Evolutionary conservation across 768 basidiomycete species (phyloP).

Genomic region (Boletales sp.): DNA sequence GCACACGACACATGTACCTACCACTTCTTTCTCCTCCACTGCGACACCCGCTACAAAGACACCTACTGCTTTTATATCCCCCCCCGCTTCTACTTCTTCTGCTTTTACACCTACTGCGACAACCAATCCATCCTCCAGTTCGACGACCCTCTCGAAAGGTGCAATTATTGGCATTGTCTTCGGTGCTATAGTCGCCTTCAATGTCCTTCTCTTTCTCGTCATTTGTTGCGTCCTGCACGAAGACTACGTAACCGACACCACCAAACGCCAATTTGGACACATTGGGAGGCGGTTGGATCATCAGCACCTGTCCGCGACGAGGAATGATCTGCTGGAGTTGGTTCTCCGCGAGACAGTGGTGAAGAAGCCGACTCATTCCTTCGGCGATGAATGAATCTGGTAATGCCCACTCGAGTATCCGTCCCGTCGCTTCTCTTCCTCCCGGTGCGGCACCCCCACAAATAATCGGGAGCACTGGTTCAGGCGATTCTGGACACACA

Average conservation of each 20-base stretch:
- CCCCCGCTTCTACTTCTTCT: conserved; percentile 20
- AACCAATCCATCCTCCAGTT: conserved; percentile 20
- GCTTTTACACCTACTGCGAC: conserved; percentile 22
- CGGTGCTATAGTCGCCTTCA: conserved; percentile 53
- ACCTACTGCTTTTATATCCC: conserved; percentile 24
- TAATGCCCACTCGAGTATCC: conserved; percentile 11
- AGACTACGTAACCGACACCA: conserved; percentile 14
- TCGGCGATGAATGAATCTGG: conserved; percentile 27
- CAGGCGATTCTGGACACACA: conserved; percentile 36
- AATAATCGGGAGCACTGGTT: conserved; percentile 38
- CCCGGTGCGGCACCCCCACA: conserved; percentile 32
- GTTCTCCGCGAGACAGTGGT: conserved; percentile 65
- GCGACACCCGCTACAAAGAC: conserved; percentile 30
- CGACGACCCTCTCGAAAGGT: conserved; percentile 31
- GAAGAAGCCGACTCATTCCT: conserved; percentile 70
- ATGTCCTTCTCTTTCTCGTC: conserved; percentile 51
- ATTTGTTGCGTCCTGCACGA: conserved; percentile 28
- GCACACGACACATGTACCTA: too few species aligned
- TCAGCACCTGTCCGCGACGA: conserved; percentile 18
- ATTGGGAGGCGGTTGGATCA: conserved; percentile 41
- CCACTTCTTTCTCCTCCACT: conserved; percentile 21
- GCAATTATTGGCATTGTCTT: conserved; percentile 34
- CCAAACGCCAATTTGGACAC: conserved; percentile 38
- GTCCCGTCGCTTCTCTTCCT: conserved; percentile 26
- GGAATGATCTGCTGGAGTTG: conserved; percentile 52